Evolutionary conservation across 2,329 filamentous ascomycete species (phyloP), one percentile per base, ranked within the genome.

Genomic region (Orbilia blumenaviensis): DNA sequence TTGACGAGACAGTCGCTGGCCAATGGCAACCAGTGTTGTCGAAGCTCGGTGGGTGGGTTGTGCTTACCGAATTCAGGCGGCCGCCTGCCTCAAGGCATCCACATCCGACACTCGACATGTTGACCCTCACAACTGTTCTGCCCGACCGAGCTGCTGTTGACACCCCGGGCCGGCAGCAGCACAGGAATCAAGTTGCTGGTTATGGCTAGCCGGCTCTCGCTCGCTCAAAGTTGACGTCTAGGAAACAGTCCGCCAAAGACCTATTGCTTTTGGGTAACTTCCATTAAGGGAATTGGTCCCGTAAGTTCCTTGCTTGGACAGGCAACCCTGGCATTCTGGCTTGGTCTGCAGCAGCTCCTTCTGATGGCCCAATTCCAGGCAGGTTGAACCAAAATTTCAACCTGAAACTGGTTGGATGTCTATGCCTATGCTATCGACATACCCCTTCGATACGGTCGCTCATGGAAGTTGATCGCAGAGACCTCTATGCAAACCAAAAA

Each of bases 311-410:
- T 69, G 60, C 58, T 61, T 60, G 16, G 32, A 36, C 63, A 66
- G 50, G 72, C 64, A 60, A 42, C 56, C 64, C 72, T 66, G 50
- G 48, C 64, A 58, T 41, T 48, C 42, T 56, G 48, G 21, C 21
- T 56, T 42, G 63, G 48, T 56, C n/a, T 67, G 50, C 63, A 67
- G 50, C 50, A 67, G 41, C 63, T 67, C 27, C 29, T 60, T 54
- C 52, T 52, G 63, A 64, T 62, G 25, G 34, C 18, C 52, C 69
- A 23, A 75, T 75, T 75, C 62, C 64, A 56, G 72, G 72, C 72
- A 76, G 64, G 72, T 76, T 76, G 72, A 76, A 76, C 58, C 72
- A 76, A 66, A 60, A 69, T 58, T 64, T 54, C 72, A 66, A 69
- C 64, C 66, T 76, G 72, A 76, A 76, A 76, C 72, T 76, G 29